Conservation (phyloP, 192 early-diverging fungal genomes). For the Geosiphon pyriformis region DNA sequence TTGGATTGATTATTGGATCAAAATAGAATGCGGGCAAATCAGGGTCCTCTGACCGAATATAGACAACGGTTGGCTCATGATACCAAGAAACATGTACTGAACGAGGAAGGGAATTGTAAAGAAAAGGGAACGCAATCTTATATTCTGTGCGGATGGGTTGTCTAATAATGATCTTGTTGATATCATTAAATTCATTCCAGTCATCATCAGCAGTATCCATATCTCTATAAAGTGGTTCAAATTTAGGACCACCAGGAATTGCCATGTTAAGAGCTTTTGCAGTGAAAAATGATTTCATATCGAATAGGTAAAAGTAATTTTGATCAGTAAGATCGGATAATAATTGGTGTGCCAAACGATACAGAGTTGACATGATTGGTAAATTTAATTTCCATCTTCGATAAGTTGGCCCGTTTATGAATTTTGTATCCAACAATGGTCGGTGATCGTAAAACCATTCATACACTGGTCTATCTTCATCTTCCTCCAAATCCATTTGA, state of each 20-base stretch:
- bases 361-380: conserved; percentile 91
- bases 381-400: conserved; percentile 86
- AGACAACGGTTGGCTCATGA: conserved; percentile 88
- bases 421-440: conserved; percentile 66
- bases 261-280: conserved; percentile 97
- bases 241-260: conserved; percentile 96
- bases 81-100: conserved; percentile 90
- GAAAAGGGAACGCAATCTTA: conserved; percentile 96
- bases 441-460: conserved; percentile 99
- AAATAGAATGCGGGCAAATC: conserved; percentile 98
- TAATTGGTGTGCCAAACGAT: conserved; percentile 86
- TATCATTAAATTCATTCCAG: conserved; percentile 99
- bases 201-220: conserved; percentile 95
- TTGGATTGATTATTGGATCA: conserved; percentile 97
- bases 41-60: conserved; percentile 84
- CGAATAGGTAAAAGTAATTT: conserved; percentile 99
- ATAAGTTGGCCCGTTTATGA: conserved; percentile 87
- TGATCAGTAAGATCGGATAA: conserved; percentile 91
- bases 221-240: conserved; percentile 96
- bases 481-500: conserved; percentile 97
- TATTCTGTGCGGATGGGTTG: conserved; percentile 98
- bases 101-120: conserved; percentile 96
- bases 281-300: conserved; percentile 91
- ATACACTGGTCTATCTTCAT: conserved; percentile 85
- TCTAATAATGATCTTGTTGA: conserved; percentile 99